Evolutionary conservation across 2,329 filamentous ascomycete genomes (phyloP), one percentile per base, ranked within the genome.

Genomic region (Bipolaris victoriae): DNA sequence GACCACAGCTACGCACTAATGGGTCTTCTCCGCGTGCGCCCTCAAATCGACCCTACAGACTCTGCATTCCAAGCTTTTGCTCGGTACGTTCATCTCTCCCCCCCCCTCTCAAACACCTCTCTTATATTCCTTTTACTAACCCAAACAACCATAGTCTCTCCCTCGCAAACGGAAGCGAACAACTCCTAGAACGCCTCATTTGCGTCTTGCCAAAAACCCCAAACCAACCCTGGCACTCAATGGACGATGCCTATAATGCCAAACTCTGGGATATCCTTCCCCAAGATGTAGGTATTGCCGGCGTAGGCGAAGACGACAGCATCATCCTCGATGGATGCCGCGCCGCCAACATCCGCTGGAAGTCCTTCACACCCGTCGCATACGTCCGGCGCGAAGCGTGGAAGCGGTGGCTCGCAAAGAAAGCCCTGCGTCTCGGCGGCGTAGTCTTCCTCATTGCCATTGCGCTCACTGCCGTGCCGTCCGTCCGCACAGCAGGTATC

Each of bases 221-320:
- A 3, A 60, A 71, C 15, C 66, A 76, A 40, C 72, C 72, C 1
- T 82, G 80, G 80, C 70, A 77, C 35, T 64, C 73, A 2, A 76
- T 79, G 49, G 65, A 74, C 6, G 81, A 83, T 53, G 66, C 66
- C 3, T 83, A 76, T 67, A 63, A 70, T 5, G 67, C 70, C 6
- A 75, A 75, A n/a, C 74, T 83, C 1, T 80, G 79, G 76, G 79
- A 82, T 45, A 78, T 83, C 22, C 65, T 78, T 5, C 80, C 81
- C 0, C 62, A 65, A 26, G 68, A 61, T 0, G 76, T 73, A 50
- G 77, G 78, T 44, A 73, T 82, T 9, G 74, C 76, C 2, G 79
- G 78, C 6, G 69, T 72, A 1, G 77, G 74, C 3, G 65, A 73
- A n/a, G 70, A 78, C 31, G 76, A 81, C 49, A 81, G 76, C 4